Evolutionary conservation across 1,139 yeast species (phyloP).

Genomic region (Geotrichum reessii): DNA sequence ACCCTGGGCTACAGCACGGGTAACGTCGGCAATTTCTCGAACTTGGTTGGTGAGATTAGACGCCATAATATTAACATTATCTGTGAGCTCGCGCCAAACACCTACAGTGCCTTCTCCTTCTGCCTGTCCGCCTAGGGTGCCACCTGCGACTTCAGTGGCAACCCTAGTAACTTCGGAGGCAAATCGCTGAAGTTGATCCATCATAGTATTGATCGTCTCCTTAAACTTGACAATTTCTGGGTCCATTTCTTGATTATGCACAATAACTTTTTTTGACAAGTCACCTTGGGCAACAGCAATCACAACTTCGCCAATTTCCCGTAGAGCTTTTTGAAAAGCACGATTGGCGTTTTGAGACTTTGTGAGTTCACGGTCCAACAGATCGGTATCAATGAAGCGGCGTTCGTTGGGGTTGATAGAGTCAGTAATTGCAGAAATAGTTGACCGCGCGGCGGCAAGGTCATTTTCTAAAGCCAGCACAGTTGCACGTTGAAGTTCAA

Average conservation of each 20-base stretch:
- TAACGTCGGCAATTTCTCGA: slow-evolving; percentile 83
- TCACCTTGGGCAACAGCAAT: slow-evolving; percentile 85
- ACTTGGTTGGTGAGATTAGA: slow-evolving; percentile 75
- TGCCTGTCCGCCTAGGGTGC: slow-evolving; percentile 84
- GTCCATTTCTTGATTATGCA: slow-evolving; percentile 66
- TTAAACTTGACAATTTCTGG: slow-evolving; percentile 70
- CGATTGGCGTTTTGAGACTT: slow-evolving; percentile 60
- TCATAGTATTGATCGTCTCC: slow-evolving; percentile 78
- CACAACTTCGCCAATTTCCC: slow-evolving; percentile 77
- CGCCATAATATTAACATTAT: slow-evolving; percentile 84
- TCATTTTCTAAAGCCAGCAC: slow-evolving; percentile 38
- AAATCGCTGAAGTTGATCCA: slow-evolving; percentile 78
- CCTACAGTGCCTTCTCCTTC: slow-evolving; percentile 79
- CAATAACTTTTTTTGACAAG: slow-evolving; percentile 66
- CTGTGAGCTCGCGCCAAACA: slow-evolving; percentile 78
- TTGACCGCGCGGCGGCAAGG: slow-evolving; percentile 36
- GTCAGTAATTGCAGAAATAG: slow-evolving; percentile 35
- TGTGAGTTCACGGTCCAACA: slow-evolving; percentile 41
- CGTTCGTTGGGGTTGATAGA: slow-evolving; percentile 35
- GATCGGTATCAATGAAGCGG: slow-evolving; percentile 33
- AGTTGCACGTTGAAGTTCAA: slow-evolving; percentile 35
- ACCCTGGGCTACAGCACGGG: slow-evolving; percentile 77
- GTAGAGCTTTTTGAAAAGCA: slow-evolving; percentile 69
- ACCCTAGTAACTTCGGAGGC: slow-evolving; percentile 79
- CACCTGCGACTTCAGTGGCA: slow-evolving; percentile 85